Evolutionary conservation across 495 filamentous ascomycete species (phyloP), one percentile per base, ranked within the genome.

Genomic region (Penicillium cataractarum): DNA sequence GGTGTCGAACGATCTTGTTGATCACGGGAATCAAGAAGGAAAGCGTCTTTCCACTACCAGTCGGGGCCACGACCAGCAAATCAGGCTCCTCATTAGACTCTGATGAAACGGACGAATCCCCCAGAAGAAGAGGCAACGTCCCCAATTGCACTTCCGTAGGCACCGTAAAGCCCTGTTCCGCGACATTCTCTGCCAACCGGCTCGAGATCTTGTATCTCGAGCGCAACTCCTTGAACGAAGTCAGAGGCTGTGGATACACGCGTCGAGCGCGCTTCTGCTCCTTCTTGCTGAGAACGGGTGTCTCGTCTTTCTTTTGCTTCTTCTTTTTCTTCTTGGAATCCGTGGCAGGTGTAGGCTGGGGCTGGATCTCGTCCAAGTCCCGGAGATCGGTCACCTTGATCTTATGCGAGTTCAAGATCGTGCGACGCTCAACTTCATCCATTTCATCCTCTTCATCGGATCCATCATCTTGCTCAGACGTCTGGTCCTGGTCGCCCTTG

Each of bases 11-110:
- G 49, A 94, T 85, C 51, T 83, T 81, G 70, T 97, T 89, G 53
- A 98, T 82, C 19, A 92, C 82, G 0, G 93, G 92, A 27, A 99
- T 89, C 71, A 98, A 74, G 68, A 97, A 99, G 4, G 92, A 90
- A 57, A 98, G 74, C 0, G 95, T 98, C 79, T 99, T 99, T n/a
- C 95, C 95, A 70, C 93, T 97, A 21, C 95, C 95, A 4, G 95
- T 99, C 3, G 96, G 96, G 15, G 95, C 95, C 35, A 97, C 88
- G 4, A 89, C 88, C 35, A 99, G 69, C 32, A 99, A 84, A 82
- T 98, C 89, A 3, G 91, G 78, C 46, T 82, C 78, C 32, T 37
- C 24, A 33, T 54, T 44, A 3, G 57, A 64, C 9, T 51, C 56
- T 37, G 57, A 52, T 37, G 74, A 55, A 17, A 61, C 57, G 0